Evolutionary conservation across 345 rosid genomes (phyloP).

Genomic region (Corchorus capsularis): DNA sequence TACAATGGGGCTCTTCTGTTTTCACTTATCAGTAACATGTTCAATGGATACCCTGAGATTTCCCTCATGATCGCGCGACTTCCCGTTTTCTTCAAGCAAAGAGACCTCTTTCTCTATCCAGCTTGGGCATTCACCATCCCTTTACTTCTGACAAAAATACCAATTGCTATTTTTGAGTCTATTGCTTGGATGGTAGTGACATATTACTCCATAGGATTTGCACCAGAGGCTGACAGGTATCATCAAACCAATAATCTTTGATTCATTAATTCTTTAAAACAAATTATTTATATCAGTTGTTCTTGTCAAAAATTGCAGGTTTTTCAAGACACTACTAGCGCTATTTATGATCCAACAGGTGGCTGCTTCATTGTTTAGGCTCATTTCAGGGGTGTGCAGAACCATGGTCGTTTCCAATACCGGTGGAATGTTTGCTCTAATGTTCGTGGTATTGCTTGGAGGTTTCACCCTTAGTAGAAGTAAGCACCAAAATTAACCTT

Average conservation of each 20-base stretch:
- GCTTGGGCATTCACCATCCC: conserved; percentile 83
- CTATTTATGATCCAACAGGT: conserved; percentile 73
- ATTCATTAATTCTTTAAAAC: not conserved
- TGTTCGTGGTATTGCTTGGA: conserved; percentile 75
- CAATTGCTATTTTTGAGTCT: conserved; percentile 72
- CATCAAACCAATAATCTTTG: not conserved
- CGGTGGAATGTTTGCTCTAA: conserved; percentile 68
- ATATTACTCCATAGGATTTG: conserved; percentile 67
- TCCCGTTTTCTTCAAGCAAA: conserved; percentile 90
- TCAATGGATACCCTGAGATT: conserved; percentile 86
- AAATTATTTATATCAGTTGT: not conserved
- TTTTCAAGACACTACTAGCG: conserved; percentile 71
- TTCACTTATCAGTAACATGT: conserved; percentile 64
- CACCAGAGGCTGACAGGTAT: conserved; percentile 78
- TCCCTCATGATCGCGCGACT: conserved; percentile 65
- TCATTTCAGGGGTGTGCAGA: conserved; percentile 73
- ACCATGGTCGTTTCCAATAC: conserved; percentile 79
- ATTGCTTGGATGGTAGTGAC: conserved; percentile 64
- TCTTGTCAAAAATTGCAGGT: conserved; percentile 45
- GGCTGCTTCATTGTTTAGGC: conserved; percentile 71
- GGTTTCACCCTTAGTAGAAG: conserved; percentile 81
- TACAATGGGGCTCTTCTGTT: conserved; percentile 54
- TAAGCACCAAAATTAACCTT: conserved; percentile 23
- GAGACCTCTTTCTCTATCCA: conserved; percentile 83
- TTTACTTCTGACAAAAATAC: conserved; percentile 56